Percentiles rank a stretch among this genome's conserved stretches.
Conservation (phyloP, 371 early-diverging fungal genomes). For the Mucor mucedo region DNA sequence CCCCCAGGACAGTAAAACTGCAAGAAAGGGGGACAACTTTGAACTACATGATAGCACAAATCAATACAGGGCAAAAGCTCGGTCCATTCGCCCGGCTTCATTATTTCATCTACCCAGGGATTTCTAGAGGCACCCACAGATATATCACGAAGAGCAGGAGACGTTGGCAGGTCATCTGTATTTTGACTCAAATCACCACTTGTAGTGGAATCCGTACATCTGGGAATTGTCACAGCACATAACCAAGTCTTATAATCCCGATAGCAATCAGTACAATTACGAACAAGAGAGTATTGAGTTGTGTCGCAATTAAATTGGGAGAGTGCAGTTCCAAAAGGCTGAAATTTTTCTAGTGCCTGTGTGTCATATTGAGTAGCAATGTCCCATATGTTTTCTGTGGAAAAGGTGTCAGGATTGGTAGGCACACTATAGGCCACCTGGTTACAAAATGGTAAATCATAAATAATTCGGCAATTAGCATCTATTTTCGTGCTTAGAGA, state of each 20-base stretch:
- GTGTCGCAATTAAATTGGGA: constrained; percentile 64
- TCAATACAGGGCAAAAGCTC: constrained; percentile 70
- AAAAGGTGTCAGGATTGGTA: constrained; percentile 17
- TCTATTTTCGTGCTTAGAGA: constrained; percentile 38
- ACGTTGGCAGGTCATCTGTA: constrained; percentile 25
- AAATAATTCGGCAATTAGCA: constrained; percentile 60
- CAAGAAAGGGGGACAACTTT: constrained; percentile 69
- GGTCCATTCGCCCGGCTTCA: constrained; percentile 54
- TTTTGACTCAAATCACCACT: constrained; percentile 19
- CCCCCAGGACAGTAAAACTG: constrained; percentile 63
- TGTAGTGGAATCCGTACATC: constrained; percentile 54
- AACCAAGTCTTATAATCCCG: constrained; percentile 70
- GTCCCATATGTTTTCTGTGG: constrained; percentile 21
- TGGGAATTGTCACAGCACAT: constrained; percentile 67
- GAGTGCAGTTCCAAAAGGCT: constrained; percentile 57
- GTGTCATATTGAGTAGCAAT: constrained; percentile 52
- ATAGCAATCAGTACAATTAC: constrained; percentile 66
- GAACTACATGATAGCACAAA: constrained; percentile 68
- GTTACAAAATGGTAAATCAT: constrained; percentile 60
- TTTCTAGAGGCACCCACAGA: constrained; percentile 45
- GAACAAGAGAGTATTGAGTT: constrained; percentile 65
- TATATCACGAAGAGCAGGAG: constrained; percentile 37
- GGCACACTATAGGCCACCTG: constrained; percentile 69
- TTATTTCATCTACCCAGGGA: constrained; percentile 46
- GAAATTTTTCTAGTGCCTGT: constrained; percentile 45